Conservation (phyloP, 768 basidiomycete species). For the Filobasidium wieringae region DNA sequence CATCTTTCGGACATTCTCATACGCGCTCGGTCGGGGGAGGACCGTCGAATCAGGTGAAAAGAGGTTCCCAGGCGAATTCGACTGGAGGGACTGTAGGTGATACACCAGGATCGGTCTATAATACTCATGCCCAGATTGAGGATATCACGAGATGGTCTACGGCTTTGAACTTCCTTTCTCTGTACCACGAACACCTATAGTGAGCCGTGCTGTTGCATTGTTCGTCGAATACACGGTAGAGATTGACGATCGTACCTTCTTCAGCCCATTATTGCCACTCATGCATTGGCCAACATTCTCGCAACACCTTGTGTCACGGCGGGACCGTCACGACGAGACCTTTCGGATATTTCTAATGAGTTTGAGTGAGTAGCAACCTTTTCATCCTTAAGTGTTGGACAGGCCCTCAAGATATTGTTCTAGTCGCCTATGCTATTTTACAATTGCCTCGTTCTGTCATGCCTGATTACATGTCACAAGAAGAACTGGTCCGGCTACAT, state of each 20-base stretch:
- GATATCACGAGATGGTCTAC: conserved; percentile 16
- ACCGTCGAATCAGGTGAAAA: not conserved
- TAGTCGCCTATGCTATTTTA: conserved; percentile 23
- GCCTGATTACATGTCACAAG: conserved; percentile 11
- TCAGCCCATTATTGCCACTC: conserved; percentile 20
- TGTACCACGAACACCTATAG: conserved; percentile 23
- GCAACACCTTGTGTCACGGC: conserved; percentile 20
- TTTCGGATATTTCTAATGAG: conserved; percentile 22
- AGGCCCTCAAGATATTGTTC: not conserved
- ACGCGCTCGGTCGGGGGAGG: not conserved
- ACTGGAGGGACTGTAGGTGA: not conserved
- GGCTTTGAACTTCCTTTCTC: conserved; percentile 15
- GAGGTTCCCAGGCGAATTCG: not conserved
- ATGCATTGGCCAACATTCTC: conserved; percentile 26
- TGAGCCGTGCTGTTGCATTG: conserved; percentile 1
- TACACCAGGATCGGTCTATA: not conserved
- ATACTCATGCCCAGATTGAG: conserved; percentile 7
- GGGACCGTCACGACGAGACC: conserved; percentile 15
- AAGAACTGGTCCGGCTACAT: conserved; percentile 18
- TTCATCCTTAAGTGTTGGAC: not conserved
- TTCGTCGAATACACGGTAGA: not conserved
- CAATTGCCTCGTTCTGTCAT: conserved; percentile 21
- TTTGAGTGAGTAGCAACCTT: conserved; percentile 15
- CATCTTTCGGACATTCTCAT: not conserved
- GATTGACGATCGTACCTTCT: not conserved